Percentiles rank a stretch among this genome's conserved stretches.
Conservation (phyloP, 129 eudicot species). For the Sambucus nigra region DNA sequence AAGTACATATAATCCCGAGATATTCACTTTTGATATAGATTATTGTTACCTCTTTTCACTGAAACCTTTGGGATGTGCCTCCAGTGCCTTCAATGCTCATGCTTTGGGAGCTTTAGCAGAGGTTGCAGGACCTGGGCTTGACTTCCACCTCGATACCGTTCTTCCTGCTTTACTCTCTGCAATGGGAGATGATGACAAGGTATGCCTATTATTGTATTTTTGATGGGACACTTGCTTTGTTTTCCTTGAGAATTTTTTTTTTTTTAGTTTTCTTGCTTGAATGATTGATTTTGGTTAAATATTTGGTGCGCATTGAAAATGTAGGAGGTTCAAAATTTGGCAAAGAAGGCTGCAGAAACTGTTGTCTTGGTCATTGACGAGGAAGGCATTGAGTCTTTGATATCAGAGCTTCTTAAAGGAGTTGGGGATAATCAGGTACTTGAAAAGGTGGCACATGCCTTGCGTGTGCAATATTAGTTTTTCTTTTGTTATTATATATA, state of each 20-base stretch:
- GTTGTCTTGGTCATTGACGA: constrained; percentile 95
- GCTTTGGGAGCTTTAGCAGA: constrained; percentile 98
- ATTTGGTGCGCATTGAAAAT: constrained; percentile 10
- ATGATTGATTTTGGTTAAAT: neutral
- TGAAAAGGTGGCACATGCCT: too few relatives aligned
- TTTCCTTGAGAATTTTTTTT: neutral
- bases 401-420: constrained; percentile 83
- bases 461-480: too few relatives aligned
- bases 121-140: constrained; percentile 93
- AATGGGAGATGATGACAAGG: constrained; percentile 79
- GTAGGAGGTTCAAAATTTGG: constrained; percentile 66
- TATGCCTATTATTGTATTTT: constrained; percentile 15
- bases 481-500: too few relatives aligned
- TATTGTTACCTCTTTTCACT: constrained; percentile 1
- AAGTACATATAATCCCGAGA: constrained; percentile 21
- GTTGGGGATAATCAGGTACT: constrained; percentile 78
- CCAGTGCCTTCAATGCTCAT: constrained; percentile 95
- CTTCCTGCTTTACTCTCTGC: constrained; percentile 92
- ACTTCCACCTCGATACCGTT: constrained; percentile 66
- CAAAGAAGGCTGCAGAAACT: constrained; percentile 96
- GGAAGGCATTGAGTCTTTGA: constrained; percentile 72
- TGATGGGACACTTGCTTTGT: neutral
- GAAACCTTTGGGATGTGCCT: constrained; percentile 10
- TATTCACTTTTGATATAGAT: neutral
- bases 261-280: constrained; percentile 1